These are phyloP conservation scores for Trichosporon sp. DNA, from an alignment of 1,284 basidiomycete species.

Conservation along the genomic window DNA sequence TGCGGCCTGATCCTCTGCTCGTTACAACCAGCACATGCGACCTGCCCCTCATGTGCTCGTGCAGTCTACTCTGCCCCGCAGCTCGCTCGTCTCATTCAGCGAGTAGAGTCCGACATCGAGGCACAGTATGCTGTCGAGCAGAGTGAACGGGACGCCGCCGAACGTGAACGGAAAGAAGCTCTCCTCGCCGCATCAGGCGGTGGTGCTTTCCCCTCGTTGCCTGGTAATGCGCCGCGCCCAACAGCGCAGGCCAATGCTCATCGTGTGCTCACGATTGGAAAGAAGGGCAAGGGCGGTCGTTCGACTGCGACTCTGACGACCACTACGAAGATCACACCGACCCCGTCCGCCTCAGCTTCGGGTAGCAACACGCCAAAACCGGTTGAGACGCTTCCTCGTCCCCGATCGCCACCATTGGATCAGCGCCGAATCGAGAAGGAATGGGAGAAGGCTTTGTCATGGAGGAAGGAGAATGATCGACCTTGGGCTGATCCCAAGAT, in stretches of 20 bases:
- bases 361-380: constrained; percentile 5
- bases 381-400: constrained; percentile 28
- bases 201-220: constrained; percentile 43
- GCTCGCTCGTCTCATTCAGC: constrained; percentile 37
- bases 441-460: constrained; percentile 23
- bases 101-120: constrained; percentile 36
- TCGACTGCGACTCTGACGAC: constrained; percentile 28
- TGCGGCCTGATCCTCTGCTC: constrained; percentile 47
- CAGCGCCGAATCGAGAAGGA: constrained; percentile 27
- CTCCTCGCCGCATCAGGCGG: constrained; percentile 38
- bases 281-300: constrained; percentile 21
- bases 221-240: constrained; percentile 4
- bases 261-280: constrained; percentile 21
- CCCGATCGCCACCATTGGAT: constrained; percentile 32
- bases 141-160: constrained; percentile 26
- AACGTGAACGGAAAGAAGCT: constrained; percentile 27
- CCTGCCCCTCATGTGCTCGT: constrained; percentile 47
- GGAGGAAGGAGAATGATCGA: constrained; percentile 32
- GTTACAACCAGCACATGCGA: constrained; percentile 41
- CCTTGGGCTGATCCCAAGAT: constrained; percentile 40
- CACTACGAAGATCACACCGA: constrained; percentile 25
- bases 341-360: neutral
- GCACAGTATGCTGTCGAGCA: constrained; percentile 35
- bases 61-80: constrained; percentile 28
- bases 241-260: constrained; percentile 7